These are phyloP conservation scores for Cladophialophora psammophila DNA, from an alignment of 2,329 filamentous ascomycete genomes.

Conservation along the genomic window DNA sequence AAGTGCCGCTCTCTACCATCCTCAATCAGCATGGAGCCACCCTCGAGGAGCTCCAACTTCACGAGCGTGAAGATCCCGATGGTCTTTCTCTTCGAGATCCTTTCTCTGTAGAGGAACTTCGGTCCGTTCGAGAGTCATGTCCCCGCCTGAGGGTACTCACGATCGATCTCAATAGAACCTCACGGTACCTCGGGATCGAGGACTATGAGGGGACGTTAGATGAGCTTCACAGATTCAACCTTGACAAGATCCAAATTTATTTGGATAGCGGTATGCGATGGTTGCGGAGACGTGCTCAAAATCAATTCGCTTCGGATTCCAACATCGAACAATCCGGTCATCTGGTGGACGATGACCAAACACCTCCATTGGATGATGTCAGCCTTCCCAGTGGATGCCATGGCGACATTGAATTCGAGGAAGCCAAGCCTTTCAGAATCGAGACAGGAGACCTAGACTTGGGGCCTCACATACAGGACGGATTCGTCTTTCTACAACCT, in stretches of 20 bases:
- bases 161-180: constrained; percentile 31
- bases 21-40: constrained; percentile 31
- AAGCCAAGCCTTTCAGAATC: background rate
- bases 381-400: constrained; percentile 11
- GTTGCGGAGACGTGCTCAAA: background rate
- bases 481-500: constrained; percentile 6
- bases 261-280: constrained; percentile 27
- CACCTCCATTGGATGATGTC: background rate
- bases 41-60: constrained; percentile 32
- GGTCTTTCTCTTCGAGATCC: background rate
- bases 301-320: too few species aligned
- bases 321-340: background rate
- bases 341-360: background rate
- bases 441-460: background rate
- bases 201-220: constrained; percentile 27
- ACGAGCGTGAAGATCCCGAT: constrained; percentile 30
- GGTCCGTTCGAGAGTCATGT: constrained; percentile 26
- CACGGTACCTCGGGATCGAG: constrained; percentile 13
- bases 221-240: constrained; percentile 28
- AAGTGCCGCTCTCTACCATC: constrained; percentile 27
- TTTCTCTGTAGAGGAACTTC: constrained; percentile 27
- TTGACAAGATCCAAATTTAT: constrained; percentile 37
- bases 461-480: background rate
- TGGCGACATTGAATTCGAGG: constrained; percentile 10
- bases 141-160: constrained; percentile 30